A percentile compares a stretch with the other conserved stretches of the same genome.
phyloP scores from a whole-genome alignment of 2,329 filamentous ascomycete species.

The Colletotrichum paranaense region DNA sequence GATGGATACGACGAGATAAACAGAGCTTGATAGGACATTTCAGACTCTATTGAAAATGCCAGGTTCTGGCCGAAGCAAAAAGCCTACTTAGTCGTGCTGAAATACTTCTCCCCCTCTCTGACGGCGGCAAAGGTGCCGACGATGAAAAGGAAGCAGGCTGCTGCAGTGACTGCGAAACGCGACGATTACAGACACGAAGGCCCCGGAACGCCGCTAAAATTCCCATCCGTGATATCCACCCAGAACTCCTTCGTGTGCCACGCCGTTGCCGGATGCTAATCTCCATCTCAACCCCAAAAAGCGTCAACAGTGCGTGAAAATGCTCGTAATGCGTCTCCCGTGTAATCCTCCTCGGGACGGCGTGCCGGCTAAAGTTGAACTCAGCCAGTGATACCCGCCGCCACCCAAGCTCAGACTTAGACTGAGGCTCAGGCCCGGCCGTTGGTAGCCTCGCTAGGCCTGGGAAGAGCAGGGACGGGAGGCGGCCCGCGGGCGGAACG shows the following conservation, averaged over 20 bases:
- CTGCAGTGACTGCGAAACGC: slow-evolving; percentile 20
- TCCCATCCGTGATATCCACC: slow-evolving; percentile 35
- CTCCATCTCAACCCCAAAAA: slow-evolving; percentile 32
- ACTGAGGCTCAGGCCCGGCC: slow-evolving; percentile 29
- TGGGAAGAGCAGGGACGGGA: slow-evolving; percentile 57
- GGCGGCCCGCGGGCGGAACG: slow-evolving; percentile 43
- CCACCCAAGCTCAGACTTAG: too few species aligned
- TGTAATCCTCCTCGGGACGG: slow-evolving; percentile 6
- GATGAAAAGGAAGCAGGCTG: not conserved
- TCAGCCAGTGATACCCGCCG: not conserved
- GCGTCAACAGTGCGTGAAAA: slow-evolving; percentile 29
- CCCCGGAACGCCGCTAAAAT: slow-evolving; percentile 34
- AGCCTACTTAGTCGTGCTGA: slow-evolving; percentile 33
- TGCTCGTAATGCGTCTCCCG: slow-evolving; percentile 24
- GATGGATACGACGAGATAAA: not conserved
- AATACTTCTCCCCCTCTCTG: slow-evolving; percentile 14
- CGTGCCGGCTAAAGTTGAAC: not conserved
- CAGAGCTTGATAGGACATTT: slow-evolving; percentile 22
- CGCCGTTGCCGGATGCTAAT: slow-evolving; percentile 37
- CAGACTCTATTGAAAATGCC: slow-evolving; percentile 31
- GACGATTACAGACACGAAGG: slow-evolving; percentile 28
- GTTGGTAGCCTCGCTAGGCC: slow-evolving; percentile 32
- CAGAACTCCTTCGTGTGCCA: slow-evolving; percentile 34
- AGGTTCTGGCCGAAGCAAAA: slow-evolving; percentile 27
- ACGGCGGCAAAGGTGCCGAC: not conserved